Evolutionary conservation across 176 grass and related monocot species (phyloP), one percentile per base, ranked within the genome.

Genomic region (Miscanthus lutarioriparius): DNA sequence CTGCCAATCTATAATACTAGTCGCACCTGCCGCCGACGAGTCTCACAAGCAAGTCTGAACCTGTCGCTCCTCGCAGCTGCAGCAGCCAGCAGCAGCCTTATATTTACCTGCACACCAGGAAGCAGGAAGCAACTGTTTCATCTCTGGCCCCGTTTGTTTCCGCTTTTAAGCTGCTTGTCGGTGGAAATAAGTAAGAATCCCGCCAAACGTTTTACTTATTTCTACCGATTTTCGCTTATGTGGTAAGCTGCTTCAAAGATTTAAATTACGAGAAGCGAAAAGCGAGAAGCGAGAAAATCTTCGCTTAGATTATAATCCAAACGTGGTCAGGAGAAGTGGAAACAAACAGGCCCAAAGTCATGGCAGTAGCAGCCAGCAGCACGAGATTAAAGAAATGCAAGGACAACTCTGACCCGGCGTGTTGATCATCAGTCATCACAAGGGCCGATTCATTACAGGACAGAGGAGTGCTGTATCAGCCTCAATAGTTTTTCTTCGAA

Each of bases 31-130:
- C 71, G 80, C 48, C 68, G 80, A 80, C 37, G 10, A 62, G 61
- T 58, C 37, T 19, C 49, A 49, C 64, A 2, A 7, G 13, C 61
- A 63, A 32, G 35, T 47, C 81, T 75, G 58, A 75, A 43, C n/a
- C 80, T 72, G 44, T 48, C 37, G 10, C 20, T 83, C 35, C 64
- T 73, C 10, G 54, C 69, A 70, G 35, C 14, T 28, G 76, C 56
- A 62, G 43, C 67, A 39, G 36, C 67, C 67, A 37, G 36, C 47
- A 49, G 47, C 15, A 54, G 51, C 51, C 39, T 67, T 74, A 14
- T 59, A 62, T 26, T 74, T 67, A 78, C 79, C 79, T 59, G 83
- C 66, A 83, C 26, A 78, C 47, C 58, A 86, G 83, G 45, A 62
- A 54, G 15, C 65, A 82, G 83, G 37, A 62, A 54, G 7, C 53